These are phyloP conservation scores for Alloascoidea hylecoeti DNA, from an alignment of 805 yeast genomes.

Conservation along the genomic window DNA sequence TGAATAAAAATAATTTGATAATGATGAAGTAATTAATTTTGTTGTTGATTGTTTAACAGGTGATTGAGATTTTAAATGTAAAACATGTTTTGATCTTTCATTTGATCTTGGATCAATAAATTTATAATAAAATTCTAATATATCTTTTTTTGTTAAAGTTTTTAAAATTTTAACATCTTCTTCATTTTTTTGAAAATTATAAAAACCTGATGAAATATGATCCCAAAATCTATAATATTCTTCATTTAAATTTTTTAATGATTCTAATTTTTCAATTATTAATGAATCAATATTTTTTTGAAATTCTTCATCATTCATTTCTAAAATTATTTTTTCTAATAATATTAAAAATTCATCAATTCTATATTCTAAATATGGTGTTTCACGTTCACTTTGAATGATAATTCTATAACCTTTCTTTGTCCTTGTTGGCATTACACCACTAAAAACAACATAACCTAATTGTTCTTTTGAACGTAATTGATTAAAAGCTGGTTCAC, in stretches of 20 bases:
- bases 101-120: conserved; percentile 24
- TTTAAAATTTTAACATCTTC: conserved; percentile 43
- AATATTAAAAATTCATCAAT: conserved; percentile 47
- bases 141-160: conserved; percentile 37
- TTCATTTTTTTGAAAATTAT: conserved; percentile 51
- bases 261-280: conserved; percentile 48
- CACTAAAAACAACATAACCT: conserved; percentile 87
- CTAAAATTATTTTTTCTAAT: conserved; percentile 29
- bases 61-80: conserved; percentile 49
- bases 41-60: conserved; percentile 9
- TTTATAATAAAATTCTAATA: conserved; percentile 37
- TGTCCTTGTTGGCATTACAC: conserved; percentile 54
- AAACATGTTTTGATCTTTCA: conserved; percentile 28
- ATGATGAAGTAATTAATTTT: conserved; percentile 13
- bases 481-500: conserved; percentile 83
- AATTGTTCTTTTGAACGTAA: conserved; percentile 89
- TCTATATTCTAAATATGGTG: conserved; percentile 63
- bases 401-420: conserved; percentile 60
- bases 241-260: conserved; percentile 64
- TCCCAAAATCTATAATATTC: conserved; percentile 57
- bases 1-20: conserved; percentile 14
- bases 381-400: conserved; percentile 71
- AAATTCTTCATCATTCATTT: conserved; percentile 51
- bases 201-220: conserved; percentile 61
- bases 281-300: conserved; percentile 57